These are phyloP conservation scores for Psilocybe mexicana DNA, from an alignment of 1,284 basidiomycete species.

Conservation along the genomic window DNA sequence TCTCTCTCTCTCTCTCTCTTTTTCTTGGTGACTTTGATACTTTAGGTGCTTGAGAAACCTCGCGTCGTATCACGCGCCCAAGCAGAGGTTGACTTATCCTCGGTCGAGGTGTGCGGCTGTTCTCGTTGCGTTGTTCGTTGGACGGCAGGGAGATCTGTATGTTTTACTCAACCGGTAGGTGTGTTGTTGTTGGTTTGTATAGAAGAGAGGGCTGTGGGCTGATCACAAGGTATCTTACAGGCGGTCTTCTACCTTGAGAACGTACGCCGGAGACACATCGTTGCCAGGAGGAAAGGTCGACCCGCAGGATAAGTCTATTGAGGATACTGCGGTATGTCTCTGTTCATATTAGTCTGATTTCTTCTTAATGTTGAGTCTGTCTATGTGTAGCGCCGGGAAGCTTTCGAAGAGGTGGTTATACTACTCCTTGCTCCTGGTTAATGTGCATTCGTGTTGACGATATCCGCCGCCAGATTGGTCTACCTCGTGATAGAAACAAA, in stretches of 20 bases:
- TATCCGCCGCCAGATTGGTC: constrained; percentile 61
- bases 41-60: constrained; percentile 63
- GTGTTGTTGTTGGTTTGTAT: constrained; percentile 9
- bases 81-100: constrained; percentile 47
- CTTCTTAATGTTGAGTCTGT: neutral
- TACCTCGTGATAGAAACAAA: constrained; percentile 66
- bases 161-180: constrained; percentile 75
- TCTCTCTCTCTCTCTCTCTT: neutral
- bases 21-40: no score
- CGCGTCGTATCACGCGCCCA: constrained; percentile 51
- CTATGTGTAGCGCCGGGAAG: constrained; percentile 58
- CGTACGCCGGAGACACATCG: constrained; percentile 83
- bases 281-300: constrained; percentile 84
- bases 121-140: constrained; percentile 79
- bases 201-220: neutral
- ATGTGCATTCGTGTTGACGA: neutral
- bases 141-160: constrained; percentile 78
- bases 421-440: neutral
- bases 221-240: constrained; percentile 36
- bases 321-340: constrained; percentile 75
- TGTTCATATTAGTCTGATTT: neutral
- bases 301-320: constrained; percentile 60
- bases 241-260: constrained; percentile 67
- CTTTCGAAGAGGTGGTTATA: constrained; percentile 36
- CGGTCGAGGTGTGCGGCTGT: constrained; percentile 67